Evolutionary conservation across 2,329 filamentous ascomycete genomes (phyloP).

Genomic region (Hypoxylon sp.): DNA sequence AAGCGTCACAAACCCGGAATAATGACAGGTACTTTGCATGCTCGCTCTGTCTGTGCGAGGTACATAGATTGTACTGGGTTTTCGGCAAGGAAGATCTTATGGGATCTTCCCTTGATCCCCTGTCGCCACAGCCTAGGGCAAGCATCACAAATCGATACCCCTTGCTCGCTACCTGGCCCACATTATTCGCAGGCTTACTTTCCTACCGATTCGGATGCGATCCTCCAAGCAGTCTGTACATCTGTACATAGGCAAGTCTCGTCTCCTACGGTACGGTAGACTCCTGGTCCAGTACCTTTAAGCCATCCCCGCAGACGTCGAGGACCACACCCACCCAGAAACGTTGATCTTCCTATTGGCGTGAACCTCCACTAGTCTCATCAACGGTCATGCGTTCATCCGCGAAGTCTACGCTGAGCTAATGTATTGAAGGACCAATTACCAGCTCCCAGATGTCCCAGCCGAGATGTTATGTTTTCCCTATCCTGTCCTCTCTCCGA

Average conservation of each 20-base stretch:
- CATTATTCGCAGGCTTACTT: conserved; percentile 50
- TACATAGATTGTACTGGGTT: conserved; percentile 43
- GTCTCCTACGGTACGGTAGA: conserved; percentile 27
- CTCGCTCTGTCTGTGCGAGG: conserved; percentile 42
- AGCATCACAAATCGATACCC: conserved; percentile 50
- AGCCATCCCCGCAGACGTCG: conserved; percentile 50
- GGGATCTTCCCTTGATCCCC: conserved; percentile 50
- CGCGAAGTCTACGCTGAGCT: conserved; percentile 60
- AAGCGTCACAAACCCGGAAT: conserved; percentile 33
- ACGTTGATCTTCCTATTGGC: conserved; percentile 56
- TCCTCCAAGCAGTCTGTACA: conserved; percentile 46
- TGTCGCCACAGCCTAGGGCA: conserved; percentile 46
- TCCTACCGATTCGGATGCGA: conserved; percentile 53
- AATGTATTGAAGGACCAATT: conserved; percentile 61
- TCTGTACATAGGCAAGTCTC: conserved; percentile 28
- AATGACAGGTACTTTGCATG: conserved; percentile 41
- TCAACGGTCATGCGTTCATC: conserved; percentile 67
- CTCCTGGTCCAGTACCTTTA: conserved; percentile 39
- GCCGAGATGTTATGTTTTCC: conserved; percentile 57
- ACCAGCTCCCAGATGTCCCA: conserved; percentile 54
- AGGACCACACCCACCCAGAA: conserved; percentile 52
- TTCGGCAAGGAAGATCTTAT: conserved; percentile 50
- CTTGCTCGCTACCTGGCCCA: conserved; percentile 49
- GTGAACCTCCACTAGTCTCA: conserved; percentile 53
- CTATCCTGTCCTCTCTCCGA: conserved; percentile 50